phyloP scores from a whole-genome alignment of 2,329 filamentous ascomycete genomes.

The Monilinia fructigena region DNA sequence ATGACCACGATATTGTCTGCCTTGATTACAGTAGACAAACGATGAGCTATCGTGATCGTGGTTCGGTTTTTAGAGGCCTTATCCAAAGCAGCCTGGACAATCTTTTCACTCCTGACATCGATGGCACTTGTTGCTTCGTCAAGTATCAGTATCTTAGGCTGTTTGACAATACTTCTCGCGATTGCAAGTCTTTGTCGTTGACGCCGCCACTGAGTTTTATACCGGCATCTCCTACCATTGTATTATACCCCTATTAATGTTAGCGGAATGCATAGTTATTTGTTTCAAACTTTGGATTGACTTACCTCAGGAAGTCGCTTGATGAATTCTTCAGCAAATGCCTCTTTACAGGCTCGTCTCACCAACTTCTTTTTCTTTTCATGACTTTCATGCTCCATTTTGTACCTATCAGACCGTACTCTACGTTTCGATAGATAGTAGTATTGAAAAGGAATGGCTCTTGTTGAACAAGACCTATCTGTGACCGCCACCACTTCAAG shows the following conservation, averaged over 20 bases:
- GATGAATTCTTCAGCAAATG: constrained; percentile 58
- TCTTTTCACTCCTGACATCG: constrained; percentile 85
- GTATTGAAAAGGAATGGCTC: constrained; percentile 54
- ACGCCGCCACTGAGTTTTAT: constrained; percentile 76
- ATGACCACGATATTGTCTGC: constrained; percentile 83
- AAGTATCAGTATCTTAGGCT: constrained; percentile 57
- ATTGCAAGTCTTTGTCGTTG: constrained; percentile 74
- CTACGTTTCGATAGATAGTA: constrained; percentile 42
- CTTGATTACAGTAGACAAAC: constrained; percentile 85
- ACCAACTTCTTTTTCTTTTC: constrained; percentile 29
- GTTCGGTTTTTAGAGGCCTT: constrained; percentile 82
- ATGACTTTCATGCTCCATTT: constrained; percentile 26
- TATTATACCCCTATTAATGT: constrained; percentile 59
- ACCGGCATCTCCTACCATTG: constrained; percentile 70
- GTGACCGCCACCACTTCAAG: constrained; percentile 43
- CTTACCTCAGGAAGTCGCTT: constrained; percentile 47
- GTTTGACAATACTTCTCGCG: constrained; percentile 54
- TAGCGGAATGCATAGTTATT: neutral
- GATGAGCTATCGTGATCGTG: constrained; percentile 89
- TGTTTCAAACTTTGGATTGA: neutral
- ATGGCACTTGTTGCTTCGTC: constrained; percentile 64
- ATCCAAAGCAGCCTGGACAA: constrained; percentile 81
- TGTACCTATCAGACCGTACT: constrained; percentile 31
- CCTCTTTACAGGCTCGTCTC: constrained; percentile 51
- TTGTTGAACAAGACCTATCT: constrained; percentile 54